Evolutionary conservation across 164 flowering plant genomes (phyloP).

Genomic region (Chimonanthus salicifolius): DNA sequence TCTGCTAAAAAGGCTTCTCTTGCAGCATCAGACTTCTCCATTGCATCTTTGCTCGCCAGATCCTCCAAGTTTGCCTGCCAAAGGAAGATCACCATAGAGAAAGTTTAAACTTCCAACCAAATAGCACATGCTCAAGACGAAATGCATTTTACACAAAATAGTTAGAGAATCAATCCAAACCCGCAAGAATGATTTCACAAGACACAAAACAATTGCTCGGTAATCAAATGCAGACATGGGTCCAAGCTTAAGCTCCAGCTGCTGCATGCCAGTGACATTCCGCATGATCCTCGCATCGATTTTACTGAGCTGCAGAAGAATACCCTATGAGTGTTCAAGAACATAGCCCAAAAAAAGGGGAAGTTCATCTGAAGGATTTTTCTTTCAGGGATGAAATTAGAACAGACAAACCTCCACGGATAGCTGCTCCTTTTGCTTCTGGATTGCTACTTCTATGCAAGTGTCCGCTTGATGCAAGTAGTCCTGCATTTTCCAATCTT

Average conservation of each 20-base stretch:
- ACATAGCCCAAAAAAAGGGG: not conserved
- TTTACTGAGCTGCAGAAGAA: conserved; percentile 76
- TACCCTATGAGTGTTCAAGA: conserved; percentile 14
- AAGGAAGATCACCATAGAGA: conserved; percentile 15
- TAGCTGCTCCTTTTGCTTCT: conserved; percentile 76
- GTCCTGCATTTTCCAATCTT: conserved; percentile 73
- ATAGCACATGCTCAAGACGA: conserved; percentile 1
- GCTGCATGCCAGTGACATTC: conserved; percentile 64
- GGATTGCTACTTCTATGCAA: conserved; percentile 67
- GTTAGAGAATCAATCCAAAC: conserved; percentile 34
- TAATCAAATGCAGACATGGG: conserved; percentile 66
- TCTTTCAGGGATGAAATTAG: conserved; percentile 2
- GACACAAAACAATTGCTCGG: conserved; percentile 60
- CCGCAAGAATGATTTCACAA: conserved; percentile 74
- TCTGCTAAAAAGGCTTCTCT: conserved; percentile 95
- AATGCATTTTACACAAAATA: not conserved
- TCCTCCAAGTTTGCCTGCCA: conserved; percentile 80
- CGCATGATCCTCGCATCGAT: conserved; percentile 80
- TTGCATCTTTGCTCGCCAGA: conserved; percentile 89
- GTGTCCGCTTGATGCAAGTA: conserved; percentile 63
- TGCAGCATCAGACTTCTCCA: conserved; percentile 95
- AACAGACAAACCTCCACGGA: conserved; percentile 56
- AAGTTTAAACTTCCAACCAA: not conserved
- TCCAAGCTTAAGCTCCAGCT: conserved; percentile 74
- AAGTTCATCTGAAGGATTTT: not conserved